Evolutionary conservation across 257 asterid genomes (phyloP), one percentile per base, ranked within the genome.

Genomic region (Solanum acaule): DNA sequence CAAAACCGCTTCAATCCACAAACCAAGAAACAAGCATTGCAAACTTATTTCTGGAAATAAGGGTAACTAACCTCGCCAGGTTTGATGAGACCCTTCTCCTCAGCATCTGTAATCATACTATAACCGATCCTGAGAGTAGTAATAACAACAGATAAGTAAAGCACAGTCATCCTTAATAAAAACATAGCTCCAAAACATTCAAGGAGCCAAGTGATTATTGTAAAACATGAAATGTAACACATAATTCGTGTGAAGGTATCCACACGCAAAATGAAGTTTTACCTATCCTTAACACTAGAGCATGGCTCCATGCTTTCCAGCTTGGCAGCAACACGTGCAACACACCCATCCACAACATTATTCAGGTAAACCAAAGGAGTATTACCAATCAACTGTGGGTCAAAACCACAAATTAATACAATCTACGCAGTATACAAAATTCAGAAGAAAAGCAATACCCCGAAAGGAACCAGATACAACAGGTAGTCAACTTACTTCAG

Each of bases 241-340:
- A 27, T 29, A 20, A 86, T 33, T 71, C 70, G 22, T 72, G 25
- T 46, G 23, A 72, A 42, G 67, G 82, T 44, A 79, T 25, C 44
- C 29, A 63, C 34, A 89, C 38, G 20, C 44, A 89, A 87, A 44
- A 61, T 18, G 87, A 59, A 37, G 38, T n/a, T 85, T 86, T 91
- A 97, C 99, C 99, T 96, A 88, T 97, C 99, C 96, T 97, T 97
- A 86, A 97, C 99, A 88, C 99, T 97, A 70, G 99, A 97, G 91
- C 99, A 96, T 5, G 99, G 99, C 91, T 96, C 99, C 99, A 97
- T 97, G 16, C 94, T 92, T 90, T 97, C 99, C 65, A 97, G 92
- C 96, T 97, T 97, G 87, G 98, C 99, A 29, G 99, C 99, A 52
- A 97, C 90, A 83, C 98, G 99, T 15, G 91, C 99, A 91, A 96